phyloP scores from a whole-genome alignment of 352 stramenopile genomes.

The Phytophthora fragariae region DNA sequence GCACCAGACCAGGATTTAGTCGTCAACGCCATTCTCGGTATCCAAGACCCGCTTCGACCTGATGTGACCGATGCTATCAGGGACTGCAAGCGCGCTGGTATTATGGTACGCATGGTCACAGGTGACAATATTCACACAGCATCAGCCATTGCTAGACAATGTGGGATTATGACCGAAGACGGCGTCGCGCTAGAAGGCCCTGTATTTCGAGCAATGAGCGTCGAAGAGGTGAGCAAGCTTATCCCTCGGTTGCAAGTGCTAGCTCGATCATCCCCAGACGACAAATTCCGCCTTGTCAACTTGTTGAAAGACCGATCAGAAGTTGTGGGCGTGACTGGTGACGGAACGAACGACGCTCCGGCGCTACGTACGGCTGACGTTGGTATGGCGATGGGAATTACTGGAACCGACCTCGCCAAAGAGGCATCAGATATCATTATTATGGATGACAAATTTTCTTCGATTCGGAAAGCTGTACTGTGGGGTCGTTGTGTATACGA shows the following conservation, averaged over 20 bases:
- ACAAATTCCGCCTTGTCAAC: constrained; percentile 97
- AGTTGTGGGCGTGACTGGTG: constrained; percentile 82
- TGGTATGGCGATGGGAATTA: constrained; percentile 84
- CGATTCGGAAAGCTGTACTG: constrained; percentile 79
- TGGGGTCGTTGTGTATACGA: constrained; percentile 88
- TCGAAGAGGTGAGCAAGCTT: constrained; percentile 63
- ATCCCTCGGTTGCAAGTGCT: constrained; percentile 90
- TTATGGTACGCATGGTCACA: constrained; percentile 99
- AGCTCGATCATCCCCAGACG: constrained; percentile 94
- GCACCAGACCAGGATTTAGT: constrained; percentile 83
- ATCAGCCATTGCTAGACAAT: constrained; percentile 95
- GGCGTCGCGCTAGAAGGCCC: constrained; percentile 93
- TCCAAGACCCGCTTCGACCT: constrained; percentile 95
- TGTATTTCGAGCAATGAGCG: constrained; percentile 90
- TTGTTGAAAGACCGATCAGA: constrained; percentile 75
- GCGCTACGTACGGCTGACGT: constrained; percentile 78
- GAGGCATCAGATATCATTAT: constrained; percentile 90
- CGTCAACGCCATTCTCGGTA: constrained; percentile 94
- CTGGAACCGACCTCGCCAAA: constrained; percentile 82
- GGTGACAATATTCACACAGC: constrained; percentile 99
- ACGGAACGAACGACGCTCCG: constrained; percentile 85
- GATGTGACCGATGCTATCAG: constrained; percentile 95
- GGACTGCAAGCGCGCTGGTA: constrained; percentile 95
- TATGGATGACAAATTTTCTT: constrained; percentile 90
- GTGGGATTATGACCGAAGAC: constrained; percentile 94